phyloP scores from a whole-genome alignment of 2,329 filamentous ascomycete genomes.

The Pyricularia sp. region DNA sequence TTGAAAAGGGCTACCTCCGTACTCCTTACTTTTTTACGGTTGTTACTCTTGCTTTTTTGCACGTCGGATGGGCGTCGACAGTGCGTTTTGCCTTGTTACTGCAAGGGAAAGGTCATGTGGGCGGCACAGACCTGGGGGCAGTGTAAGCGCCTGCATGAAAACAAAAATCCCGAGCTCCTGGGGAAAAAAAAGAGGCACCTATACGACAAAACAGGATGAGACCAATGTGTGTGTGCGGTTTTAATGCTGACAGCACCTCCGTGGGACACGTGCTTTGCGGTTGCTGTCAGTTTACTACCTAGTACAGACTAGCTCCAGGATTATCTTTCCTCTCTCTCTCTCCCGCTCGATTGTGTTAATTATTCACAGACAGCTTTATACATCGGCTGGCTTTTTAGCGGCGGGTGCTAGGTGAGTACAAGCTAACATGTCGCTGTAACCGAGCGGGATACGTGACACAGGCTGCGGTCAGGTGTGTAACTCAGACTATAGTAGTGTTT shows the following conservation, averaged over 20 bases:
- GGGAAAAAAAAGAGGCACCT: no score
- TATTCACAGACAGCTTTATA: not conserved
- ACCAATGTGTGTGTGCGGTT: not conserved
- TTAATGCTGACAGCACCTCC: not conserved
- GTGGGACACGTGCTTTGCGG: not conserved
- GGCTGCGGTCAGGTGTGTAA: not conserved
- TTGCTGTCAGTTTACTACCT: not conserved
- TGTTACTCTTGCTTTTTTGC: not conserved
- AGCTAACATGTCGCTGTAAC: not conserved
- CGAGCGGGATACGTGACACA: not conserved
- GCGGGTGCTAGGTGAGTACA: not conserved
- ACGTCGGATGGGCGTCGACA: not conserved
- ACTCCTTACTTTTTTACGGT: not conserved
- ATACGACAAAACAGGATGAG: not conserved
- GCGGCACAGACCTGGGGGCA: not conserved
- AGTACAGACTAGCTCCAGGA: not conserved
- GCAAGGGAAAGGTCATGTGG: not conserved
- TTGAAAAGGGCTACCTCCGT: not conserved
- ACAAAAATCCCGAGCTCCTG: not conserved
- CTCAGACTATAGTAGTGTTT: not conserved
- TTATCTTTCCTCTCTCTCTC: no score
- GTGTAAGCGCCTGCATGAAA: not conserved
- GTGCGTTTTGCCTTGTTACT: not conserved
- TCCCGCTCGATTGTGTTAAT: not conserved
- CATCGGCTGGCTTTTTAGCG: not conserved